Conservation (phyloP, 768 basidiomycete genomes). For the Rhodotorula kratochvilovae region DNA sequence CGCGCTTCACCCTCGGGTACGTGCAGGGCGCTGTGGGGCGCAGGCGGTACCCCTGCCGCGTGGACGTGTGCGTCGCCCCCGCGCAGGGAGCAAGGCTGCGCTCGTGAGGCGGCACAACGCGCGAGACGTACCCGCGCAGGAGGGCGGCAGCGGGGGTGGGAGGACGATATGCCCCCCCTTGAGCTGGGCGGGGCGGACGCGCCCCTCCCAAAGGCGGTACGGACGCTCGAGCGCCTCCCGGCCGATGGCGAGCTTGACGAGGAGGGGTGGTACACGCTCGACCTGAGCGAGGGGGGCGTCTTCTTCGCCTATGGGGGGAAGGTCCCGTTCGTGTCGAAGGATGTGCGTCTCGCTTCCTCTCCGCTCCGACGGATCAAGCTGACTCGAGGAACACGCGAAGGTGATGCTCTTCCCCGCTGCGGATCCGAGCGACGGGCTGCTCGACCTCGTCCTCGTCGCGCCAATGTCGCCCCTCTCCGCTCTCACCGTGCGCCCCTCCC, state of each 20-base stretch:
- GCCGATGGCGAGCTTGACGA: constrained; percentile 65
- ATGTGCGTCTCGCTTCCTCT: constrained; percentile 14
- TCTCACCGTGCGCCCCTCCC: constrained; percentile 3
- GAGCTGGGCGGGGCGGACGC: background rate
- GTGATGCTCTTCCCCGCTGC: constrained; percentile 32
- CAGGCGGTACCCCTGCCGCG: constrained; percentile 62
- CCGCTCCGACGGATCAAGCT: no score
- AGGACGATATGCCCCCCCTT: background rate
- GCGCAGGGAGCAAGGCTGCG: constrained; percentile 47
- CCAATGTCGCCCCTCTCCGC: constrained; percentile 29
- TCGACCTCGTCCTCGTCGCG: constrained; percentile 36
- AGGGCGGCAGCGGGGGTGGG: background rate
- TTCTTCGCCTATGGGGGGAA: constrained; percentile 81
- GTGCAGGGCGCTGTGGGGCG: constrained; percentile 61
- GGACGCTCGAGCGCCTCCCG: constrained; percentile 49
- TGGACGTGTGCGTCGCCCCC: constrained; percentile 53
- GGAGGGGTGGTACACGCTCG: background rate
- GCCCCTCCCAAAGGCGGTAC: constrained; percentile 42
- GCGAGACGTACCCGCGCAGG: no score
- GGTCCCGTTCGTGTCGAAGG: constrained; percentile 65
- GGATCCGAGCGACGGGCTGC: constrained; percentile 10
- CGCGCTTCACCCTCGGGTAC: constrained; percentile 69
- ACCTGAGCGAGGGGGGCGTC: constrained; percentile 52
- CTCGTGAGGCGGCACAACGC: constrained; percentile 36
- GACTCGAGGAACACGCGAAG: no score